Conservation (phyloP, 352 stramenopile species). For the Elongisporangium anandrum region DNA sequence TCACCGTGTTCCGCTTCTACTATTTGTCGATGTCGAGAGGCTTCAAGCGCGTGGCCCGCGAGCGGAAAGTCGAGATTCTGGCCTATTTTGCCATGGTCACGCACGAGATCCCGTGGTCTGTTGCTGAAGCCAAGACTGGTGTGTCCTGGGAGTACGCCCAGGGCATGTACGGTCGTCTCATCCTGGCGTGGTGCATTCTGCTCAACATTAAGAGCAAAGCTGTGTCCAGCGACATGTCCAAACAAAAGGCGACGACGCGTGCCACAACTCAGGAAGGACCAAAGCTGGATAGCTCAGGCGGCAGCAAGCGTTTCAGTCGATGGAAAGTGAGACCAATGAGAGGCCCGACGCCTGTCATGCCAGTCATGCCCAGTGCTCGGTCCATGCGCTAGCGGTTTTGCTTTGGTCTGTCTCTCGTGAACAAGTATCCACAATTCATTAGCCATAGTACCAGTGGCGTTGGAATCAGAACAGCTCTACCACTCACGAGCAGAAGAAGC, state of each 20-base stretch:
- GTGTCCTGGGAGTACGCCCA: constrained; percentile 15
- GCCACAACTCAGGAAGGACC: background rate
- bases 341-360: background rate
- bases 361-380: background rate
- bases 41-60: no score
- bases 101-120: constrained; percentile 13
- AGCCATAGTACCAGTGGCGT: no score
- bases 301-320: background rate
- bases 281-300: background rate
- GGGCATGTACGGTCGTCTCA: constrained; percentile 7
- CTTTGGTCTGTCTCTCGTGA: no score
- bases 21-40: constrained; percentile 15
- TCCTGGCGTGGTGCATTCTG: constrained; percentile 11
- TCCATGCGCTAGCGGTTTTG: no score
- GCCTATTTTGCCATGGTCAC: constrained; percentile 12
- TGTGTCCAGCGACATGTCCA: constrained; percentile 2
- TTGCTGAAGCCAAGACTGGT: constrained; percentile 5
- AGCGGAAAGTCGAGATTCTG: no score
- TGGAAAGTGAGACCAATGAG: background rate
- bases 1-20: constrained; percentile 24
- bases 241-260: background rate
- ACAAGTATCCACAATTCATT: no score
- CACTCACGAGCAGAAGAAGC: no score
- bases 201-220: constrained; percentile 12
- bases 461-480: no score